Percentiles rank a stretch among this genome's conserved stretches.
Evolutionary conservation across 2,329 filamentous ascomycete genomes (phyloP).

Genomic region (Scedosporium boydii): DNA sequence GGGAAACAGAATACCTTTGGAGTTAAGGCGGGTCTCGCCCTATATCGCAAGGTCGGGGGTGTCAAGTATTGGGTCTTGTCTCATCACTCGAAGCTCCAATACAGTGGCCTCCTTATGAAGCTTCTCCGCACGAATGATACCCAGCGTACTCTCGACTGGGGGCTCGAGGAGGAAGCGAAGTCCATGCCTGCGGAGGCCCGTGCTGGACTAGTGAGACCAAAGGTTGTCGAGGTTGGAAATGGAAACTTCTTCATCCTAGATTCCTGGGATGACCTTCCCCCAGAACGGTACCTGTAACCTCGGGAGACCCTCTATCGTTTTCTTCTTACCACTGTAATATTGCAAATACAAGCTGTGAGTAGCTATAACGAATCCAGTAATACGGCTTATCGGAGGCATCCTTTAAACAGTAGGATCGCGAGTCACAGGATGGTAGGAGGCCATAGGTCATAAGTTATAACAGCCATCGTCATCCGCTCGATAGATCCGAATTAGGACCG

Average conservation of each 20-base stretch:
- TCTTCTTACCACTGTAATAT: too few species aligned
- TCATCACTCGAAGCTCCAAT: constrained; percentile 11
- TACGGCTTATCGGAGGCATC: too few species aligned
- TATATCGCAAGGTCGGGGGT: constrained; percentile 13
- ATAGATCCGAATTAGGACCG: too few species aligned
- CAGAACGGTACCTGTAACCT: not conserved
- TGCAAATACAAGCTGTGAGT: too few species aligned
- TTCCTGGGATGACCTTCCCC: not conserved
- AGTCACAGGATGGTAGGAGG: too few species aligned
- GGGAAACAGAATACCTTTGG: constrained; percentile 8
- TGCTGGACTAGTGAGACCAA: not conserved
- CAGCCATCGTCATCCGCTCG: too few species aligned
- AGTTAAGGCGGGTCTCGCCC: constrained; percentile 10
- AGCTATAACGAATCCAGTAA: too few species aligned
- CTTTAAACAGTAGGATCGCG: too few species aligned
- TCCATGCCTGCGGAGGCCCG: not conserved
- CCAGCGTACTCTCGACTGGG: constrained; percentile 13
- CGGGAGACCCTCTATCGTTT: not conserved
- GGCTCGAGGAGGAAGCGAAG: constrained; percentile 11
- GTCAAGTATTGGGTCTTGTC: constrained; percentile 14
- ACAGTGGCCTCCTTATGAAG: constrained; percentile 11
- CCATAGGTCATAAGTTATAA: too few species aligned
- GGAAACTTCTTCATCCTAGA: not conserved
- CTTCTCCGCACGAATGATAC: constrained; percentile 11
- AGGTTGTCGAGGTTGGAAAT: not conserved